Base-by-base conservation (phyloP, 306 rosid species). In the Cicer yamashitae region DNA sequence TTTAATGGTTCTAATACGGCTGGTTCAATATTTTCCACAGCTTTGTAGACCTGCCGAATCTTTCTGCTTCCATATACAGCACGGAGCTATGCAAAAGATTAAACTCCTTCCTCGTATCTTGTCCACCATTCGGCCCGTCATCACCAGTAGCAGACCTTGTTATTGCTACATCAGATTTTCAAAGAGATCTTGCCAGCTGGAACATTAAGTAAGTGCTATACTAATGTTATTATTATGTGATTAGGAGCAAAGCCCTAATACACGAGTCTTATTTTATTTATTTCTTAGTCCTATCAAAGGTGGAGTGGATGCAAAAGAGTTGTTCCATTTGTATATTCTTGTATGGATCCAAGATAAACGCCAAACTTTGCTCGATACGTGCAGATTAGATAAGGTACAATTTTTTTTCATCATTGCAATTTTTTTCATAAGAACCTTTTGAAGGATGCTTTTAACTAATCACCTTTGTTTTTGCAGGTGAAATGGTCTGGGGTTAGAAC, bases 401-500 rank as follows among this genome's bases (percentile, higher is more conserved):
- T 30, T 30, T 77, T 39, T 47, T 77, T 68, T 70, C 58, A 25
- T 52, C 7, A 7, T 64, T 15, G 41, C 77, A 73, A 70, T 0
- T 12, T 65, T 51, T 52, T 12, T 75, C 39, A 75, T 71, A 38
- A 59, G 14, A 10, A 40, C 64, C 62, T 62, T 76, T 30, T 30
- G 34, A 30, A 7, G 58, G 71, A 80, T 52, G 48, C 22, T 30
- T 30, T 30, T 30, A 30, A 30, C 81, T 86, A 25, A 88, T 67
- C 40, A n/a, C 82, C 51, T 62, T 67, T 74, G 37, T 52, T 75
- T 66, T 85, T 86, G 86, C 89, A 96, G 99, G 97, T 96, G 50
- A 96, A 96, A 84, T 92, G 99, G 99, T 89, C 98, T 2, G 99
- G 99, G 77, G 97, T 90, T 72, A 89, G 87, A 84, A 96, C 98